Percentiles rank a stretch among this genome's conserved stretches.
Evolutionary conservation across 257 asterid species (phyloP).

Genomic region (Dorcoceras hygrometricum): DNA sequence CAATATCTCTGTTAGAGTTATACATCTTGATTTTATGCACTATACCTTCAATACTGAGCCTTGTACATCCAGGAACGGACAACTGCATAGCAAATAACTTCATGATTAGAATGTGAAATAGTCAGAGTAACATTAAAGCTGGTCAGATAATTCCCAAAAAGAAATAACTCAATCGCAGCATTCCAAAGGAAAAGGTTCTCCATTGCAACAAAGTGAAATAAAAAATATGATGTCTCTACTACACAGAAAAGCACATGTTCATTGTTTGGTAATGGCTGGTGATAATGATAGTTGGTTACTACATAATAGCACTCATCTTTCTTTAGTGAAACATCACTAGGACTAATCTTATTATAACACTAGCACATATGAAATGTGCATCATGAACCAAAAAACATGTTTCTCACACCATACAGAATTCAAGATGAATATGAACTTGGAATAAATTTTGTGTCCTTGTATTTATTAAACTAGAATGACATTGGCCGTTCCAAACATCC

Average conservation of each 20-base stretch:
- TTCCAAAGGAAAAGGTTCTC: background rate
- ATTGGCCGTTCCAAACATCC: background rate
- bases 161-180: background rate
- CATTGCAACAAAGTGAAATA: background rate
- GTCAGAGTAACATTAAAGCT: background rate
- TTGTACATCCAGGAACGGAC: constrained; percentile 76
- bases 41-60: constrained; percentile 61
- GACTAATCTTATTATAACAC: constrained; percentile 2
- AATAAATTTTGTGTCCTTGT: no score
- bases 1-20: constrained; percentile 36
- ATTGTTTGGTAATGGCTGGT: background rate
- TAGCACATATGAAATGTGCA: background rate
- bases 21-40: constrained; percentile 44
- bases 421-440: constrained; percentile 4
- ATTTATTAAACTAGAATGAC: background rate
- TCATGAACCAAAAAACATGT: background rate
- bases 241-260: background rate
- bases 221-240: constrained; percentile 6
- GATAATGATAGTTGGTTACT: background rate
- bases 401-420: constrained; percentile 12
- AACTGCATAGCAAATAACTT: constrained; percentile 45
- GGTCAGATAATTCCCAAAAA: background rate
- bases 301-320: background rate
- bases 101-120: constrained; percentile 14
- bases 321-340: background rate